These are phyloP conservation scores for Amylostereum chailletii DNA, from an alignment of 1,284 basidiomycete species.

Conservation along the genomic window DNA sequence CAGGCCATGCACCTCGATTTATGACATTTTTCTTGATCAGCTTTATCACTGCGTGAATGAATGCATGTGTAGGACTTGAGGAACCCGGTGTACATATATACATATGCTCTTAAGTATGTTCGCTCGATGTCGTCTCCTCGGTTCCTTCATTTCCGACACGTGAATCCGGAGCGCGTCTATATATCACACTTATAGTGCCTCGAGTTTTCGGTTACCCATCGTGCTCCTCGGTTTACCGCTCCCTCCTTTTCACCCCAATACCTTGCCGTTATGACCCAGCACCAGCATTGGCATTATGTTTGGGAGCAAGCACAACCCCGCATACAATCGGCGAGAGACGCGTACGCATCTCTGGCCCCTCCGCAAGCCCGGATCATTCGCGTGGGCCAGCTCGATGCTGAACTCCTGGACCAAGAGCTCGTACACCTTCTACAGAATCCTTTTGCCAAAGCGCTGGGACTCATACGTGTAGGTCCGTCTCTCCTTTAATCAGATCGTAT, in stretches of 20 bases:
- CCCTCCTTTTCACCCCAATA: background rate
- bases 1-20: slow-evolving; percentile 1
- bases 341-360: slow-evolving; percentile 21
- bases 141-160: too few species aligned
- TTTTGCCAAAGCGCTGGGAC: slow-evolving; percentile 65
- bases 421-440: slow-evolving; percentile 79
- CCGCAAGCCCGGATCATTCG: slow-evolving; percentile 51
- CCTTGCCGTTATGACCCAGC: slow-evolving; percentile 6
- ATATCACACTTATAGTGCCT: too few species aligned
- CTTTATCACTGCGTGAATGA: too few species aligned
- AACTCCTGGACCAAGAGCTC: slow-evolving; percentile 88
- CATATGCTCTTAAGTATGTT: too few species aligned
- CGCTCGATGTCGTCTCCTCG: too few species aligned
- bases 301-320: slow-evolving; percentile 54
- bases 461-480: slow-evolving; percentile 51
- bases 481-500: background rate
- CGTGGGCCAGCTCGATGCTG: slow-evolving; percentile 90
- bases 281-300: slow-evolving; percentile 43
- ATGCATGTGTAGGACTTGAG: too few species aligned
- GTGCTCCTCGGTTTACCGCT: too few species aligned
- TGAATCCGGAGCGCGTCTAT: too few species aligned
- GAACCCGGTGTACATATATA: too few species aligned
- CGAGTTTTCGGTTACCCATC: too few species aligned
- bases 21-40: background rate
- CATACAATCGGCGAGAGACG: slow-evolving; percentile 37